Evolutionary conservation across 441 rosid species (phyloP).

Genomic region (Pelargonium citronellum): DNA sequence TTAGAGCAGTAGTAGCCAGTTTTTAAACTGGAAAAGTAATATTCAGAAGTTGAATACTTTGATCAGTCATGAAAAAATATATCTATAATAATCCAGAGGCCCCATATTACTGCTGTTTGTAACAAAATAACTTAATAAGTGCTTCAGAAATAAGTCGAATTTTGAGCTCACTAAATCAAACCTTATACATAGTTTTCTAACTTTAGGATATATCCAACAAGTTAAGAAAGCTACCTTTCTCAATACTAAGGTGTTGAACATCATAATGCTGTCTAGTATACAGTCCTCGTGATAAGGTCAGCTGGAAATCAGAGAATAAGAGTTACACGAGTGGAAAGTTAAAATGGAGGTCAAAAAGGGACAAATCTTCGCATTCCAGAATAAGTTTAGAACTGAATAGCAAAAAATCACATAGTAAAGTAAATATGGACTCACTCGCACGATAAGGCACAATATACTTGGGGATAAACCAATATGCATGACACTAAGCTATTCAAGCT

Average conservation of each 20-base stretch:
- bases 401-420: constrained; percentile 7
- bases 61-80: background rate
- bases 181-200: background rate
- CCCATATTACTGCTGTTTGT: background rate
- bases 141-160: constrained; percentile 10
- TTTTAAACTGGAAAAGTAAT: constrained; percentile 1
- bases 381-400: constrained; percentile 6
- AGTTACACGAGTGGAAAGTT: constrained; percentile 14
- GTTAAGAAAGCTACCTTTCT: constrained; percentile 38
- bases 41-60: constrained; percentile 8
- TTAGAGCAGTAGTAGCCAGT: constrained; percentile 5
- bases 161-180: background rate
- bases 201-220: constrained; percentile 5
- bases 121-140: background rate
- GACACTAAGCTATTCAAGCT: background rate
- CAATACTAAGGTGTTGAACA: constrained; percentile 34
- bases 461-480: background rate
- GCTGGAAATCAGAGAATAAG: constrained; percentile 33
- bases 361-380: constrained; percentile 17
- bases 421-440: background rate
- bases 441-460: background rate
- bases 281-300: constrained; percentile 29
- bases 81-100: constrained; percentile 3
- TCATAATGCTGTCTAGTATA: constrained; percentile 28
- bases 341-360: constrained; percentile 6